Evolutionary conservation across 805 yeast species (phyloP), one percentile per base, ranked within the genome.

Genomic region (Pichia paraexigua): DNA sequence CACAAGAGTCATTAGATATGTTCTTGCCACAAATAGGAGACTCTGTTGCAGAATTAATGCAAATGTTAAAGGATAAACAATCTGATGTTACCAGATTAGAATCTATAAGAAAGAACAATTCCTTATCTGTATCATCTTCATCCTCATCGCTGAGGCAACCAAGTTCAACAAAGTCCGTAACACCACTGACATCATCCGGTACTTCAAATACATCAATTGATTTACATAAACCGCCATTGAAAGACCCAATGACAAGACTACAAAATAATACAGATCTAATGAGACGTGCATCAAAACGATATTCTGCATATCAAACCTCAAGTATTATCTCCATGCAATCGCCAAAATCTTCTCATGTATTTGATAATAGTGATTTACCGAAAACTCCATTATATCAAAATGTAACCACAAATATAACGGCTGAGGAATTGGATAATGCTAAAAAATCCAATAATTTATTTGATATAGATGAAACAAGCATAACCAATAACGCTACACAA

Each of bases 261-360:
- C 96, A 92, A 61, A 82, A 83, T 45, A 88, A 91, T 3, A 87
- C 87, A 46, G 85, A 87, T 3, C 71, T 94, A 32, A 95, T 85
- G 71, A 77, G 99, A 58, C 78, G 97, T 55, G 99, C 98, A 0
- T 91, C 97, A 0, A 85, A 92, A 59, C 73, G 99, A 50, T 92
- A 85, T 63, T 89, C 97, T 6, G 97, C 97, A 0, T 92, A 91
- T 55, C 98, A 92, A 62, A 63, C 66, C 0, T 56, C 63, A 17
- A 63, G 64, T 46, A 64, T 64, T 5, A 54, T 63, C 5, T 63
- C 65, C 7, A 63, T 65, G 68, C 47, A 55, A 24, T 47, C 55
- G 15, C 52, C 59, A 1, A 47, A 13, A 30, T 37, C 51, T 27
- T 50, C 45, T 12, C 17, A 47, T 20, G 21, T 21, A 13, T 43